These are phyloP conservation scores for Schrenkiella parvula DNA, from an alignment of 345 rosid genomes.

Conservation along the genomic window DNA sequence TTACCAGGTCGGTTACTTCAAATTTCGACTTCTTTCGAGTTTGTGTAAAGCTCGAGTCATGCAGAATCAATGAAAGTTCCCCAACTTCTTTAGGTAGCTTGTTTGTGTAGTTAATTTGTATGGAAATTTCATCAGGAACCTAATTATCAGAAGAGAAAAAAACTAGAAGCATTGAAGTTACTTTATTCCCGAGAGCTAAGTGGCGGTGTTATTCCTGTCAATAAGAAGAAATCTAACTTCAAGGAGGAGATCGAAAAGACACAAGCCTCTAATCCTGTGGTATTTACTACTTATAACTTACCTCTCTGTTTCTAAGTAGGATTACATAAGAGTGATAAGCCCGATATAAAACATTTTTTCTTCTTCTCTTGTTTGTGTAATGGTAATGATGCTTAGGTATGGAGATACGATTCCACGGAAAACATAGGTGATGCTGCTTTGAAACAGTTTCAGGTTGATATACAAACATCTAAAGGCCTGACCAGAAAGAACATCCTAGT, in stretches of 20 bases:
- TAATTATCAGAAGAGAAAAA: slow-evolving; percentile 27
- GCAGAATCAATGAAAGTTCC: not conserved
- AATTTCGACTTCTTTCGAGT: not conserved
- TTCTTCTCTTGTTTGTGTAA: not conserved
- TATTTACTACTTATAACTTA: slow-evolving; percentile 19
- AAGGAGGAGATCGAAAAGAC: slow-evolving; percentile 57
- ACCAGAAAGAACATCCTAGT: slow-evolving; percentile 40
- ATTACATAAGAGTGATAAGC: not conserved
- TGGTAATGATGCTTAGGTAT: slow-evolving; percentile 23
- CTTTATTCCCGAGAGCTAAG: slow-evolving; percentile 63
- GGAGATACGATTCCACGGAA: slow-evolving; percentile 45
- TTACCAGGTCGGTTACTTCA: slow-evolving; percentile 30
- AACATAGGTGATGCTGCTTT: slow-evolving; percentile 44
- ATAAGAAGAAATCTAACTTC: slow-evolving; percentile 46
- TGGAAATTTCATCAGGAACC: slow-evolving; percentile 8
- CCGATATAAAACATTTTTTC: not conserved
- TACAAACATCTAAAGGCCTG: slow-evolving; percentile 53
- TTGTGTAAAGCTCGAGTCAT: slow-evolving; percentile 9
- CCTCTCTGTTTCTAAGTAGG: not conserved
- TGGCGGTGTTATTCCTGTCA: slow-evolving; percentile 39
- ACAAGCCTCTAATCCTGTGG: slow-evolving; percentile 58
- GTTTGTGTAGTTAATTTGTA: not conserved
- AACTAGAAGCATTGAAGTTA: slow-evolving; percentile 41
- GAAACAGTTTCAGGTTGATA: slow-evolving; percentile 36
- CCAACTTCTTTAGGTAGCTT: not conserved